These are phyloP conservation scores for Elongisporangium undulatum DNA, from an alignment of 352 stramenopile species.

Conservation along the genomic window DNA sequence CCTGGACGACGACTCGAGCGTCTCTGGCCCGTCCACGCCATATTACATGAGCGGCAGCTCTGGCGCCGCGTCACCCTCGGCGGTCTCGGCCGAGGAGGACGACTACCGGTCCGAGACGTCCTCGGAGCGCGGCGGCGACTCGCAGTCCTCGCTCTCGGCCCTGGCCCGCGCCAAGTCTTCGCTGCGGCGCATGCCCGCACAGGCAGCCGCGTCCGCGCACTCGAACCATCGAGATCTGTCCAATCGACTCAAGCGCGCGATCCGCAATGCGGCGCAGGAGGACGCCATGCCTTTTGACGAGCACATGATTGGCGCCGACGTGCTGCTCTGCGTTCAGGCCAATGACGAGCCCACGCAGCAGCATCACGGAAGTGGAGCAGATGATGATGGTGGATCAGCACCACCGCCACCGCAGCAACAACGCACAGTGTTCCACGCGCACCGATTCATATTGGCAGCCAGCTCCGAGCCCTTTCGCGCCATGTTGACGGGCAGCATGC, in stretches of 20 bases:
- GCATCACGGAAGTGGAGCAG: constrained; percentile 2
- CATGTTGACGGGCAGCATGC: constrained; percentile 82
- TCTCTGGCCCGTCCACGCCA: not conserved
- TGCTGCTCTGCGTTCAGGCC: constrained; percentile 53
- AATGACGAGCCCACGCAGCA: constrained; percentile 1
- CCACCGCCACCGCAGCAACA: not conserved
- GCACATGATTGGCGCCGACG: constrained; percentile 58
- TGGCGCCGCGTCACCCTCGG: constrained; percentile 2
- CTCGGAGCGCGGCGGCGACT: constrained; percentile 22
- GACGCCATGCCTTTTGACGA: constrained; percentile 43
- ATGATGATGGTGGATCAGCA: constrained; percentile 3
- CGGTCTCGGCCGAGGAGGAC: constrained; percentile 65
- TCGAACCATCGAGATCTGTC: constrained; percentile 68
- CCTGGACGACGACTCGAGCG: not conserved
- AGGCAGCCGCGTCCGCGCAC: constrained; percentile 39
- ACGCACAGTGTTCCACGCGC: constrained; percentile 49
- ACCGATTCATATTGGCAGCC: constrained; percentile 80
- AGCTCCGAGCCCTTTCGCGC: constrained; percentile 80
- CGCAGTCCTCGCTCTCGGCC: not conserved
- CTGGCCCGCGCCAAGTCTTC: not conserved
- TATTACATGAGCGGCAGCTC: not conserved
- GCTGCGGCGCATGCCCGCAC: constrained; percentile 4
- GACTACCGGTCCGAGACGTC: constrained; percentile 78
- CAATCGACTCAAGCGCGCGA: constrained; percentile 45
- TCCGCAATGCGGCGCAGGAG: constrained; percentile 12